phyloP scores from a whole-genome alignment of 2,329 filamentous ascomycete genomes.

The Herpomyces periplanetae region DNA sequence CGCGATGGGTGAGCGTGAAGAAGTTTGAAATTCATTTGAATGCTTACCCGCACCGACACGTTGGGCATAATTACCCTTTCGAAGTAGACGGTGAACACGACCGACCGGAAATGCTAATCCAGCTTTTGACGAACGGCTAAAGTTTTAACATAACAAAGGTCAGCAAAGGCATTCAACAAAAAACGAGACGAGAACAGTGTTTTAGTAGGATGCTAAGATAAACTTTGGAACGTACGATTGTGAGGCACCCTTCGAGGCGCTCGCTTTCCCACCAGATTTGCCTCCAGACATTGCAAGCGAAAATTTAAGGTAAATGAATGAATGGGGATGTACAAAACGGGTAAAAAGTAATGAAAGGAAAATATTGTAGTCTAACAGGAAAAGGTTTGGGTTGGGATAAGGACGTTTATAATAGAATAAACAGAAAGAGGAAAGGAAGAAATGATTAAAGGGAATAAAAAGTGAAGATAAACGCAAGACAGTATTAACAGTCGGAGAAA shows the following conservation, averaged over 20 bases:
- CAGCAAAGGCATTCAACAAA: conserved; percentile 2
- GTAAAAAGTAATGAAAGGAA: conserved; percentile 6
- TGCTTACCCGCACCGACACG: conserved; percentile 63
- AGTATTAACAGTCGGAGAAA: too few relatives aligned
- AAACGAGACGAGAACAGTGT: conserved; percentile 1
- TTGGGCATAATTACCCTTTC: conserved; percentile 98
- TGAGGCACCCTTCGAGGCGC: conserved; percentile 71
- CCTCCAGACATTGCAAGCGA: conserved; percentile 91
- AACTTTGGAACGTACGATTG: conserved; percentile 43
- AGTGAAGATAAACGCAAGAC: too few relatives aligned
- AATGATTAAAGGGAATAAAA: conserved; percentile 5
- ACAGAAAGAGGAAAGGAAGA: conserved; percentile 1
- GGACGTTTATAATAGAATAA: conserved; percentile 5
- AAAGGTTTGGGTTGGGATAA: conserved; percentile 5
- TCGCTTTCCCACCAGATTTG: conserved; percentile 98
- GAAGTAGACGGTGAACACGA: conserved; percentile 92
- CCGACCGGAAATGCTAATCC: conserved; percentile 95
- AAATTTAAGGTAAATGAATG: conserved; percentile 8
- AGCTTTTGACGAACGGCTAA: conserved; percentile 86
- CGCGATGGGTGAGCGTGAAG: too few relatives aligned
- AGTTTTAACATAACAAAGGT: conserved; percentile 1
- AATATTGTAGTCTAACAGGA: conserved; percentile 5
- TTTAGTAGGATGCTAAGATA: conserved; percentile 3
- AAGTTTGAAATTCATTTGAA: conserved; percentile 1
- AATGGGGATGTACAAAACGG: conserved; percentile 7